A percentile compares a stretch with the other conserved stretches of the same genome.
Evolutionary conservation across 768 basidiomycete species (phyloP).

Genomic region (Phaeotremella skinneri): DNA sequence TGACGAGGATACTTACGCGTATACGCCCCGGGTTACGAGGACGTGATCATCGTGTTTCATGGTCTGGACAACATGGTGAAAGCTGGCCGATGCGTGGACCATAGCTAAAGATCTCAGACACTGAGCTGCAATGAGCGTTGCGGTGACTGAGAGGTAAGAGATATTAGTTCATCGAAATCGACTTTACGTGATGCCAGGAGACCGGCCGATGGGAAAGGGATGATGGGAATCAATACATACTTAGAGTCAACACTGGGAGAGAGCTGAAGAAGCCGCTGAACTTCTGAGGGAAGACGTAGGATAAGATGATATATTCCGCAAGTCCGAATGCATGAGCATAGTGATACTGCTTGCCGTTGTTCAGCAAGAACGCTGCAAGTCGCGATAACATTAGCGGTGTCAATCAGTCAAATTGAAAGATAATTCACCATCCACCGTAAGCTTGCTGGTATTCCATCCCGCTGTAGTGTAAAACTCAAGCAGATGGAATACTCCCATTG

Average conservation of each 20-base stretch:
- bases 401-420: background rate
- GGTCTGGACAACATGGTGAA: slow-evolving; percentile 82
- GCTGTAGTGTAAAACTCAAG: slow-evolving; percentile 93
- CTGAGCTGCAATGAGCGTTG: slow-evolving; percentile 69
- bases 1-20: slow-evolving; percentile 69
- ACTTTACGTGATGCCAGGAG: slow-evolving; percentile 46
- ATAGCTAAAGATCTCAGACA: slow-evolving; percentile 81
- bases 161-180: no score
- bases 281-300: slow-evolving; percentile 65
- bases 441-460: slow-evolving; percentile 89
- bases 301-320: slow-evolving; percentile 70
- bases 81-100: slow-evolving; percentile 90
- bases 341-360: slow-evolving; percentile 84
- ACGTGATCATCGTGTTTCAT: slow-evolving; percentile 69
- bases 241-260: slow-evolving; percentile 43
- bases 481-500: slow-evolving; percentile 88
- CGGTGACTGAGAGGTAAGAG: slow-evolving; percentile 58
- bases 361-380: slow-evolving; percentile 79
- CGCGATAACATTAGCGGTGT: slow-evolving; percentile 6
- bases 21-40: slow-evolving; percentile 85
- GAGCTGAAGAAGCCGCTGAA: slow-evolving; percentile 48
- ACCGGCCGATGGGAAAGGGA: slow-evolving; percentile 56
- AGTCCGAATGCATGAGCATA: slow-evolving; percentile 75
- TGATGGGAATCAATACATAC: slow-evolving; percentile 53
- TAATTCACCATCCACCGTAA: slow-evolving; percentile 83